phyloP scores from a whole-genome alignment of 768 basidiomycete genomes.

The Tricholoma matsutake region DNA sequence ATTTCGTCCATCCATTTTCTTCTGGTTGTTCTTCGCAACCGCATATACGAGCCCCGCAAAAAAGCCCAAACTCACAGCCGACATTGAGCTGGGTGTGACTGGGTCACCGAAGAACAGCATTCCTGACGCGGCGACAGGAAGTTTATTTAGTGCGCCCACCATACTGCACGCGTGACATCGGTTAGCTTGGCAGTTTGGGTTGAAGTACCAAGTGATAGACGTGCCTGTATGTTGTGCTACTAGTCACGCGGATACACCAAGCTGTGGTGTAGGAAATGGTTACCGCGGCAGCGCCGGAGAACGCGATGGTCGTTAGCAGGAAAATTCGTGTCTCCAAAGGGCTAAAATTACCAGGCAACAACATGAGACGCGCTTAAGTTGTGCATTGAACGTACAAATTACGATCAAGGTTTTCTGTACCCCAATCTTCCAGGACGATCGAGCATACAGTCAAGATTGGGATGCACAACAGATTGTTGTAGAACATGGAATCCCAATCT shows the following conservation, averaged over 20 bases:
- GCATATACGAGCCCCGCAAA: constrained; percentile 91
- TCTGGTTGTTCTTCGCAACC: constrained; percentile 92
- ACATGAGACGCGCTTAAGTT: not conserved
- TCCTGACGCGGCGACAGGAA: constrained; percentile 98
- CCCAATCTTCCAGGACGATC: constrained; percentile 87
- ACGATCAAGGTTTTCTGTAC: constrained; percentile 61
- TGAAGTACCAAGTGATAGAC: constrained; percentile 10
- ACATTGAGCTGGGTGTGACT: constrained; percentile 84
- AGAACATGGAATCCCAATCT: constrained; percentile 99
- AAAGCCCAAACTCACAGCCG: constrained; percentile 85
- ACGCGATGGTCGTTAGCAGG: constrained; percentile 83
- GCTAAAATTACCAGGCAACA: constrained; percentile 41
- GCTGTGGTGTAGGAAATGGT: constrained; percentile 98
- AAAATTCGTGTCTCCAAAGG: constrained; percentile 76
- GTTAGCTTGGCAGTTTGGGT: constrained; percentile 1
- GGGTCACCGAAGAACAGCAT: constrained; percentile 96
- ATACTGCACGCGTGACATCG: constrained; percentile 53
- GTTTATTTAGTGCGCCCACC: constrained; percentile 96
- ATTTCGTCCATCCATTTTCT: constrained; percentile 61
- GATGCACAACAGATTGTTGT: constrained; percentile 94
- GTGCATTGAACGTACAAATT: constrained; percentile 76
- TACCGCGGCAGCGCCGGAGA: constrained; percentile 97
- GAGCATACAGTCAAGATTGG: constrained; percentile 85
- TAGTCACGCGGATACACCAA: constrained; percentile 95
- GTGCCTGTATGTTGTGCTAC: constrained; percentile 97